phyloP scores from a whole-genome alignment of 2,329 filamentous ascomycete species.

The Penicillium sp. region DNA sequence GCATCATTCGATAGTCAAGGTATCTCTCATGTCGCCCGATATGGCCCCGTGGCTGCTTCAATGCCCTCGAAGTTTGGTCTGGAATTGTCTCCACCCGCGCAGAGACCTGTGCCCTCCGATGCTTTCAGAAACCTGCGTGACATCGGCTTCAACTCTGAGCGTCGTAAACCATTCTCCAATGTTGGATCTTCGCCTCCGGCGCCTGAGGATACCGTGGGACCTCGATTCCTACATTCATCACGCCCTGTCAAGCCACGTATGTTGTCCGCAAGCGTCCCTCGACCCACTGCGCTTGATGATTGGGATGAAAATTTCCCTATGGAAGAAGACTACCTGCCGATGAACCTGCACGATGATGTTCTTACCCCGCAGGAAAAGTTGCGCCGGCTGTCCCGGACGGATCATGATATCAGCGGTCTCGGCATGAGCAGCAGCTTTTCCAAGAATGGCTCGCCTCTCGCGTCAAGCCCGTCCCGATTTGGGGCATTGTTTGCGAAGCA shows the following conservation, averaged over 20 bases:
- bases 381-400: constrained; percentile 60
- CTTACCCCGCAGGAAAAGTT: constrained; percentile 63
- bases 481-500: constrained; percentile 59
- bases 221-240: constrained; percentile 64
- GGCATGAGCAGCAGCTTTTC: constrained; percentile 51
- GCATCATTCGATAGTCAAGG: constrained; percentile 96
- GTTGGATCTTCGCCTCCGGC: constrained; percentile 61
- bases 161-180: constrained; percentile 57
- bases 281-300: constrained; percentile 54
- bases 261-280: constrained; percentile 63
- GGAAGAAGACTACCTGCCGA: constrained; percentile 86
- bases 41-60: constrained; percentile 87
- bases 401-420: constrained; percentile 56
- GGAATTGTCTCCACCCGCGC: constrained; percentile 75
- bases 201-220: constrained; percentile 68
- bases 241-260: constrained; percentile 61
- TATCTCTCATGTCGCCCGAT: constrained; percentile 85
- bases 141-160: constrained; percentile 72
- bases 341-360: constrained; percentile 63
- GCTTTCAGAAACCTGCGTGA: constrained; percentile 61
- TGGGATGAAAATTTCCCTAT: constrained; percentile 71
- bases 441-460: constrained; percentile 57
- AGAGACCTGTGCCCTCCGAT: constrained; percentile 65
- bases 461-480: constrained; percentile 64
- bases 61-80: constrained; percentile 89